Conservation (phyloP, 2,329 filamentous ascomycete genomes). For the Calonectria henricotiae region DNA sequence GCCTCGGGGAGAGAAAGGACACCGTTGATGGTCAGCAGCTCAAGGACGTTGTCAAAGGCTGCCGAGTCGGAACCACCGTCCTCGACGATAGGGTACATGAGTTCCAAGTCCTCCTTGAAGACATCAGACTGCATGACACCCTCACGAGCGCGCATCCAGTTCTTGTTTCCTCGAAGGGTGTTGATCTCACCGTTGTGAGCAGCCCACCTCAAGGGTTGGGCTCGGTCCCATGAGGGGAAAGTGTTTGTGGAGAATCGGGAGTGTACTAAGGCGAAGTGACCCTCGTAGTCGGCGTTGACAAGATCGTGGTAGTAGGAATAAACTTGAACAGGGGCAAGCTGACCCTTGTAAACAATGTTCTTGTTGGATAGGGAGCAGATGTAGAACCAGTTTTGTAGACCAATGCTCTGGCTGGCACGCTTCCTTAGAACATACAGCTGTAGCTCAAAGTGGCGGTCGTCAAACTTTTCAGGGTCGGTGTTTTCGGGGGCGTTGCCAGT, state of each 20-base stretch:
- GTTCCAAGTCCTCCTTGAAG: constrained; percentile 93
- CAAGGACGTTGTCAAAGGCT: constrained; percentile 96
- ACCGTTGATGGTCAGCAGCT: constrained; percentile 94
- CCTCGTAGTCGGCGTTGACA: constrained; percentile 97
- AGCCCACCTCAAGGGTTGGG: constrained; percentile 95
- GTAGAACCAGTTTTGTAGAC: constrained; percentile 99
- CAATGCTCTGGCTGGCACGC: constrained; percentile 93
- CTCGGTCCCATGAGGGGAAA: constrained; percentile 98
- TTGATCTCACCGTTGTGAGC: constrained; percentile 99
- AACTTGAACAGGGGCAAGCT: constrained; percentile 93
- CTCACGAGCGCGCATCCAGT: constrained; percentile 98
- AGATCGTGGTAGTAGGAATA: constrained; percentile 99
- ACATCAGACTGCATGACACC: constrained; percentile 94
- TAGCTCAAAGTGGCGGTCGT: constrained; percentile 89
- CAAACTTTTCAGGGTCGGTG: constrained; percentile 85
- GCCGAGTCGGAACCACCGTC: constrained; percentile 97
- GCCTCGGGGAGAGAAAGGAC: constrained; percentile 95
- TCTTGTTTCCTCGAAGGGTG: constrained; percentile 97
- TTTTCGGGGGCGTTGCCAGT: constrained; percentile 83
- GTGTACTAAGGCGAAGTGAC: constrained; percentile 96
- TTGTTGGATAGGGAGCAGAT: constrained; percentile 96
- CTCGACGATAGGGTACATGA: constrained; percentile 94
- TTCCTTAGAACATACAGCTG: constrained; percentile 97
- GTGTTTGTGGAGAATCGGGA: constrained; percentile 99
- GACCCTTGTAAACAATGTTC: constrained; percentile 99